phyloP scores from a whole-genome alignment of 2,329 filamentous ascomycete genomes.

The Cercospora sp. region DNA sequence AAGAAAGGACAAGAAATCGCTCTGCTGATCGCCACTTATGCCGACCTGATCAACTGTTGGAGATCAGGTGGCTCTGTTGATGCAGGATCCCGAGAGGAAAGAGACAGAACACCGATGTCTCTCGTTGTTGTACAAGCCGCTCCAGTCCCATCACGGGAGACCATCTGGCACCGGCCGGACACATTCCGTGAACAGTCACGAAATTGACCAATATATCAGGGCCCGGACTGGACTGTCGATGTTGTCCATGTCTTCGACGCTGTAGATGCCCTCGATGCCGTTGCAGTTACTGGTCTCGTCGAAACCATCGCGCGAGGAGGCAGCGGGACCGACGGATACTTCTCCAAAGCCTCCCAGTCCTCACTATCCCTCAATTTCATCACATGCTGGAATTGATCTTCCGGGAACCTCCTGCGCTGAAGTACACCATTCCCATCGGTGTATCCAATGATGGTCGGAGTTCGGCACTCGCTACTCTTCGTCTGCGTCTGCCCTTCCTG shows the following conservation, averaged over 20 bases:
- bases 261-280: too few relatives aligned
- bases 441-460: not conserved
- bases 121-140: not conserved
- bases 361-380: not conserved
- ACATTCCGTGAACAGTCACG: not conserved
- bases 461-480: not conserved
- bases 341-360: too few relatives aligned
- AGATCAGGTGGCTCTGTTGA: not conserved
- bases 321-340: too few relatives aligned
- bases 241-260: too few relatives aligned
- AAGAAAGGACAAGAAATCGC: not conserved
- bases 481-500: not conserved
- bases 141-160: not conserved
- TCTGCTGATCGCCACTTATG: not conserved
- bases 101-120: not conserved
- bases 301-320: too few relatives aligned
- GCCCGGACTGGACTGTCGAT: too few relatives aligned
- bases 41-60: not conserved
- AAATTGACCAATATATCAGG: too few relatives aligned
- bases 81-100: not conserved
- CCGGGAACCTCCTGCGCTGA: not conserved
- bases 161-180: not conserved
- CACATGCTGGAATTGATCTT: not conserved
- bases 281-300: too few relatives aligned
- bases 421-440: not conserved